These are phyloP conservation scores for Colletotrichum paranaense DNA, from an alignment of 2,329 filamentous ascomycete species.

Conservation along the genomic window DNA sequence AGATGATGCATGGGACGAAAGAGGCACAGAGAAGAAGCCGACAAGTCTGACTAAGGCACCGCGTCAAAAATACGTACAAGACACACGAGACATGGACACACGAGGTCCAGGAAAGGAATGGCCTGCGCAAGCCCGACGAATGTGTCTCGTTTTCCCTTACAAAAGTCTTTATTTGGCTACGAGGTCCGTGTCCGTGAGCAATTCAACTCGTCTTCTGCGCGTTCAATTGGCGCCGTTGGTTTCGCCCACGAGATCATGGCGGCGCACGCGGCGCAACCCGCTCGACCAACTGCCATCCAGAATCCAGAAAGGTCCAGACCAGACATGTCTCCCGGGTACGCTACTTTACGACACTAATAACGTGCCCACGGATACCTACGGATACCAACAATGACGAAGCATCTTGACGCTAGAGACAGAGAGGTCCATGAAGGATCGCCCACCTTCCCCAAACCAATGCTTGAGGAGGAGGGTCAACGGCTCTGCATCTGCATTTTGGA, in stretches of 20 bases:
- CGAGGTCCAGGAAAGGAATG: background rate
- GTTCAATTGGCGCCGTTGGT: constrained; percentile 27
- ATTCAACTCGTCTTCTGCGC: background rate
- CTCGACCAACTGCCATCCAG: background rate
- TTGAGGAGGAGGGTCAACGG: background rate
- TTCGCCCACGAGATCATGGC: constrained; percentile 30
- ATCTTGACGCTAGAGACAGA: background rate
- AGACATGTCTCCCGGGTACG: background rate
- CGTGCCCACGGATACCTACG: background rate
- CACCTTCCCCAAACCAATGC: background rate
- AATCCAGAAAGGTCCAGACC: background rate
- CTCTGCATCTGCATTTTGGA: background rate
- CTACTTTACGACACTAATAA: too few species aligned
- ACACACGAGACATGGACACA: background rate
- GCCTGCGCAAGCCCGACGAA: background rate
- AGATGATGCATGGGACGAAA: constrained; percentile 19
- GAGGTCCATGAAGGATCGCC: background rate
- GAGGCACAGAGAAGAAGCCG: background rate
- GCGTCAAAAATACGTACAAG: background rate
- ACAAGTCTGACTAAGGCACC: constrained; percentile 12
- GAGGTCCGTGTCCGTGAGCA: constrained; percentile 16
- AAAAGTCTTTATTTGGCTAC: background rate
- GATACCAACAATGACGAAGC: background rate
- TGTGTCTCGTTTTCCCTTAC: background rate
- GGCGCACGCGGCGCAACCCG: constrained; percentile 14